Conservation (phyloP, 1,284 basidiomycete genomes). For the Irpex sp. region DNA sequence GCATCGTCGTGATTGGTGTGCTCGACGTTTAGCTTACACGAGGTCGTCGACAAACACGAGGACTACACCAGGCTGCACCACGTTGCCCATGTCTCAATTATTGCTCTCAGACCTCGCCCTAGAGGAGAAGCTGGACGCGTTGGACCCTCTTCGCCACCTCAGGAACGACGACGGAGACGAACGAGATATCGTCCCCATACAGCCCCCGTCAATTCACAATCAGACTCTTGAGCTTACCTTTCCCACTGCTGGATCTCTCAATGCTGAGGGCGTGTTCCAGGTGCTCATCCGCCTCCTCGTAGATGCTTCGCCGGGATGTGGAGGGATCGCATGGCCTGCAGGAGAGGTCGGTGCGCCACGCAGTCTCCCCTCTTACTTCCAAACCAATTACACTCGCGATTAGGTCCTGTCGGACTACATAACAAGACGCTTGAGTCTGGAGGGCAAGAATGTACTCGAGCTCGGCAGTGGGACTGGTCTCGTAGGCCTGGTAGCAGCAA, state of each 20-base stretch:
- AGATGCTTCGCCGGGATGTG: conserved; percentile 84
- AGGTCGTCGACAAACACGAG: not conserved
- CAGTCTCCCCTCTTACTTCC: not conserved
- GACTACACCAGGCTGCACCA: conserved; percentile 4
- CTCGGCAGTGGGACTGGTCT: conserved; percentile 90
- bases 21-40: not conserved
- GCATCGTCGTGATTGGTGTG: not conserved
- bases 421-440: conserved; percentile 51
- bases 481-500: conserved; percentile 80
- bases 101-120: conserved; percentile 28
- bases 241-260: conserved; percentile 16
- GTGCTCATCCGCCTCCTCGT: conserved; percentile 53
- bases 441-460: conserved; percentile 67
- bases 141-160: conserved; percentile 65
- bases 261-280: conserved; percentile 14
- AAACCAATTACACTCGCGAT: not conserved
- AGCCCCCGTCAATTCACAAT: conserved; percentile 49
- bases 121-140: conserved; percentile 53
- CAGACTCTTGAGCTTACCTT: conserved; percentile 48
- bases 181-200: conserved; percentile 47
- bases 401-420: conserved; percentile 80
- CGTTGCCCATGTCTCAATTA: conserved; percentile 2
- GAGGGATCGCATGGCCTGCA: conserved; percentile 90
- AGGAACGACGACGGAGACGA: conserved; percentile 36
- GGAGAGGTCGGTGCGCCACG: conserved; percentile 62